These are phyloP conservation scores for Ambispora gerdemannii DNA, from an alignment of 192 early-diverging fungal species.

Conservation along the genomic window DNA sequence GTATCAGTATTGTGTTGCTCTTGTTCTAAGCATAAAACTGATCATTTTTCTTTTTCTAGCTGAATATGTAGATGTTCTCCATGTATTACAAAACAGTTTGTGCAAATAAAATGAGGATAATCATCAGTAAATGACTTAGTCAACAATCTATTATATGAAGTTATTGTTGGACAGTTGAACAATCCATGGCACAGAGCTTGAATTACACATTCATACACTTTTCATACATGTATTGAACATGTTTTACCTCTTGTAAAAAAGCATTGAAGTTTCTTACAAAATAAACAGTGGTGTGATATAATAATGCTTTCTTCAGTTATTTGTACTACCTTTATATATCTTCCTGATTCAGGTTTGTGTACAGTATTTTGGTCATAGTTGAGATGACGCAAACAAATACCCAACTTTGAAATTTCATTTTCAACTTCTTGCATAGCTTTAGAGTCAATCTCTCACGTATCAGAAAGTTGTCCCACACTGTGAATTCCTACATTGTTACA, in stretches of 20 bases:
- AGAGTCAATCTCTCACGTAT: neutral
- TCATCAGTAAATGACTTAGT: neutral
- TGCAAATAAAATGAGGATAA: neutral
- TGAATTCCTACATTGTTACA: neutral
- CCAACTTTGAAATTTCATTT: neutral
- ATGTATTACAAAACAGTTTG: neutral
- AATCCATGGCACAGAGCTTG: neutral
- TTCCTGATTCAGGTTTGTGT: neutral
- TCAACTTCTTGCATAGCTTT: neutral
- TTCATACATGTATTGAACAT: neutral
- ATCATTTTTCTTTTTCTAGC: no score
- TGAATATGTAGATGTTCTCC: neutral
- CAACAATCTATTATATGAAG: neutral
- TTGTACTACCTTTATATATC: neutral
- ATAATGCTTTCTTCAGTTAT: neutral
- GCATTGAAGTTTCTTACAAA: constrained; percentile 8
- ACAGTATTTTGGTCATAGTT: neutral
- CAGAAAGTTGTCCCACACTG: neutral
- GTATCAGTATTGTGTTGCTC: no score
- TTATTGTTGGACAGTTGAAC: neutral
- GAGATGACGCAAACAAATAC: neutral
- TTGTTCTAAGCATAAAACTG: no score
- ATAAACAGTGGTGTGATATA: neutral
- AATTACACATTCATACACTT: neutral
- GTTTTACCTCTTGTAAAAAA: neutral